Conservation (phyloP, 2,329 filamentous ascomycete genomes). For the Eutypella sp. region DNA sequence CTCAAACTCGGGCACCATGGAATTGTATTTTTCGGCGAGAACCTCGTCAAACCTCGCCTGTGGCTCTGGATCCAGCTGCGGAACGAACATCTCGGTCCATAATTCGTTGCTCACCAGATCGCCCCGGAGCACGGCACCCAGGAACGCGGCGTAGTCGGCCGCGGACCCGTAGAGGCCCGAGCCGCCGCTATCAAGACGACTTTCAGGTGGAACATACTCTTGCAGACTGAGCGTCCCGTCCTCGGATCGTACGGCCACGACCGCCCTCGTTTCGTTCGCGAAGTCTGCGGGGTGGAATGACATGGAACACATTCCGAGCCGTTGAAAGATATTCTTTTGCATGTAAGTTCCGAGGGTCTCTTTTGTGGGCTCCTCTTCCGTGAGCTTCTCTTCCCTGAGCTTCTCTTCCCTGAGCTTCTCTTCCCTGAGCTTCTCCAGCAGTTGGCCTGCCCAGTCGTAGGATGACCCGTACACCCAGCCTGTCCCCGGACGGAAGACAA, state of each 20-base stretch:
- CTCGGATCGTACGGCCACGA: neutral
- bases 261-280: neutral
- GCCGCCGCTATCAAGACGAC: slow-evolving; percentile 37
- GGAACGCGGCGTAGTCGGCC: slow-evolving; percentile 33
- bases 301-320: slow-evolving; percentile 31
- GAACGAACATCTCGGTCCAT: slow-evolving; percentile 31
- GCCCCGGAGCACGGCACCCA: slow-evolving; percentile 28
- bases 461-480: slow-evolving; percentile 45
- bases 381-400: slow-evolving; percentile 31
- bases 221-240: neutral
- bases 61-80: slow-evolving; percentile 33
- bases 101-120: slow-evolving; percentile 27
- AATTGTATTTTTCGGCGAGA: neutral
- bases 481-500: slow-evolving; percentile 40
- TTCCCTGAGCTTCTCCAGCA: slow-evolving; percentile 36
- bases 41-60: slow-evolving; percentile 21
- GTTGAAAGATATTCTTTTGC: slow-evolving; percentile 30
- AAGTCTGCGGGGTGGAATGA: slow-evolving; percentile 30
- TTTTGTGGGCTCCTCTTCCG: slow-evolving; percentile 35
- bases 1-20: slow-evolving; percentile 31
- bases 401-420: slow-evolving; percentile 34
- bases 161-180: slow-evolving; percentile 38
- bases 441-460: slow-evolving; percentile 43
- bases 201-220: slow-evolving; percentile 21
- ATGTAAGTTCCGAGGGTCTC: slow-evolving; percentile 28